These are phyloP conservation scores for Ceratopteris richardii DNA, from an alignment of 75 land plant species.

Conservation along the genomic window DNA sequence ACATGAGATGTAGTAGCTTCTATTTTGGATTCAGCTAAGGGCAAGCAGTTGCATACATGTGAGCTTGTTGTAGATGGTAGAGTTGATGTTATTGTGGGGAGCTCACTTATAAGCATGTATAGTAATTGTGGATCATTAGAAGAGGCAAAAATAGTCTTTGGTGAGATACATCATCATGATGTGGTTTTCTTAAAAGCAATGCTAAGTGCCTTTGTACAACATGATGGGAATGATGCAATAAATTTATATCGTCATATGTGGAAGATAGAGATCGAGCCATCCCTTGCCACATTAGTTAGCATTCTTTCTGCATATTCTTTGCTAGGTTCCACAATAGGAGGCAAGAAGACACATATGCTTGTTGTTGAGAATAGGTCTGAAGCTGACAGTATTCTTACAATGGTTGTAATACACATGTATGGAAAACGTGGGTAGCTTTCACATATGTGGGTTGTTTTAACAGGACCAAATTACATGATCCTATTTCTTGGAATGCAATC, in stretches of 20 bases:
- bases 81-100: no score
- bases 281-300: constrained; percentile 5
- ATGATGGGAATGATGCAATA: constrained; percentile 15
- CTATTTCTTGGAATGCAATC: constrained; percentile 9
- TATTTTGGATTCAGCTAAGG: no score
- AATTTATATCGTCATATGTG: constrained; percentile 12
- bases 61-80: no score
- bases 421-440: constrained; percentile 9
- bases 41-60: no score
- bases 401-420: constrained; percentile 9
- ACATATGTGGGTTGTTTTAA: constrained; percentile 6
- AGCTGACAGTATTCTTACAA: constrained; percentile 7
- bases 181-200: constrained; percentile 15
- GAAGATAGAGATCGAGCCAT: constrained; percentile 1
- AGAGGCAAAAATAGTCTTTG: constrained; percentile 4
- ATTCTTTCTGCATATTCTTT: no score
- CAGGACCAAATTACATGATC: constrained; percentile 1
- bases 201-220: constrained; percentile 14
- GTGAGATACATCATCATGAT: constrained; percentile 6
- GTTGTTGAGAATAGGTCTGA: constrained; percentile 26
- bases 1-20: no score
- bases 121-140: no score
- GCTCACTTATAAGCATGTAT: no score
- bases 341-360: no score
- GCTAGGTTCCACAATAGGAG: no score